Evolutionary conservation across 2,329 filamentous ascomycete species (phyloP).

Genomic region (Stachybotrys chlorohalonatus): DNA sequence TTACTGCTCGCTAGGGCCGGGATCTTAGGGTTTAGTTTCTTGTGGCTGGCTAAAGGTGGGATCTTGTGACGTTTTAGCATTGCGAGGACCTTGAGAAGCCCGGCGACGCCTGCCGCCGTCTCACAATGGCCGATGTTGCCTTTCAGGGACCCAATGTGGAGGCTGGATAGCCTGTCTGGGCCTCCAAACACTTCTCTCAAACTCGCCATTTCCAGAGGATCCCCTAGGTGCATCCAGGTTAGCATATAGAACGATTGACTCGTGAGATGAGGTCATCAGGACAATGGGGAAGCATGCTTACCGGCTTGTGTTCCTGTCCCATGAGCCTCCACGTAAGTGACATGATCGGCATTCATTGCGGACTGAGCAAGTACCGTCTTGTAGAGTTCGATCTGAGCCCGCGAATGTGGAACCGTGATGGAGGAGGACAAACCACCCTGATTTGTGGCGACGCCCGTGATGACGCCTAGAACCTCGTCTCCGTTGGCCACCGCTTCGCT

Average conservation of each 20-base stretch:
- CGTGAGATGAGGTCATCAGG: too few species aligned
- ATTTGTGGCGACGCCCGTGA: conserved; percentile 23
- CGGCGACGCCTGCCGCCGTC: conserved; percentile 16
- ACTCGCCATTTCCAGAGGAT: neutral
- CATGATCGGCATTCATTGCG: neutral
- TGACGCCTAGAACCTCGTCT: conserved; percentile 36
- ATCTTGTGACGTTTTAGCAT: conserved; percentile 17
- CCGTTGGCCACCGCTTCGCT: conserved; percentile 39
- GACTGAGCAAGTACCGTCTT: neutral
- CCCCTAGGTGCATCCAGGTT: neutral
- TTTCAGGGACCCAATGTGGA: neutral
- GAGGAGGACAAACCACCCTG: conserved; percentile 20
- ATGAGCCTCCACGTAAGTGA: conserved; percentile 1
- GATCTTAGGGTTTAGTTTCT: conserved; percentile 18
- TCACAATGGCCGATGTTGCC: conserved; percentile 8
- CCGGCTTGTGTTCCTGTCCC: neutral
- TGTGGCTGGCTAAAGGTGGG: conserved; percentile 15
- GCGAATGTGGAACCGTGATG: conserved; percentile 10
- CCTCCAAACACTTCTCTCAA: neutral
- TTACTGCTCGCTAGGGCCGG: conserved; percentile 5
- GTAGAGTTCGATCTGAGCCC: neutral
- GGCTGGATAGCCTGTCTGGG: neutral
- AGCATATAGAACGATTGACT: neutral
- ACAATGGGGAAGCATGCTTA: neutral
- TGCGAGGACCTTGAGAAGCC: conserved; percentile 19